Evolutionary conservation across 352 stramenopile species (phyloP), one percentile per base, ranked within the genome.

Genomic region (Globisporangium sylvaticum): DNA sequence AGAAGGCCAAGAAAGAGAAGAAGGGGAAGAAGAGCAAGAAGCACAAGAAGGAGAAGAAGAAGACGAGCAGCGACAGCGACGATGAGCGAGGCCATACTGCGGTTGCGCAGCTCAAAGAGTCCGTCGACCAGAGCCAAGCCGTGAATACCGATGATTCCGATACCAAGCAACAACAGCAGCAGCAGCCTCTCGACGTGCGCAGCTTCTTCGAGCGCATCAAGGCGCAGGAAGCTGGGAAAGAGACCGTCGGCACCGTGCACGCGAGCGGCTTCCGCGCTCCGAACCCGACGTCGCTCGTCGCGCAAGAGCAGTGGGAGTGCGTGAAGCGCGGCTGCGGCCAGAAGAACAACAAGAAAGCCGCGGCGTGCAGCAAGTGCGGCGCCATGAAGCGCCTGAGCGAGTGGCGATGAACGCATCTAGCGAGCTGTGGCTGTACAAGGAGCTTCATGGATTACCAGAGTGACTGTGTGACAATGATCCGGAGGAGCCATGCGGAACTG

Each of bases 321-420:
- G 74, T 69, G 61, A 88, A 88, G 50, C 73, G 79, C 46, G 76
- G 75, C 14, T 93, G 84, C 48, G 84, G 84, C 31, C 71, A 93
- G 57, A 78, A 78, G 66, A 93, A 93, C 70, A 83, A 62, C 29
- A 93, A 90, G 61, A 74, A 87, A 57, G 79, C 83, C 10, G 59
- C 71, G 1, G 66, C 75, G 10, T 93, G 84, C 69, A 87, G 71
- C 64, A 91, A 93, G 64, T 93, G 84, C 64, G 81, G 81, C 48
- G 81, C 84, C 14, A 93, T 93, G 81, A 90, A 89, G 72, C 83
- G 84, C 29, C 76, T 93, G 68, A 87, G 68, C 31, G 81, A 93
- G 72, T 93, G 84, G 84, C 73, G 84, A 55, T 92, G 78, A 61
- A 63, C 3, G 14, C 18, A 24, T 0, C 1, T 12, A 15, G 34